Percentiles rank a stretch among this genome's conserved stretches.
phyloP scores from a whole-genome alignment of 805 yeast species.

The Starmera dryadoides region DNA sequence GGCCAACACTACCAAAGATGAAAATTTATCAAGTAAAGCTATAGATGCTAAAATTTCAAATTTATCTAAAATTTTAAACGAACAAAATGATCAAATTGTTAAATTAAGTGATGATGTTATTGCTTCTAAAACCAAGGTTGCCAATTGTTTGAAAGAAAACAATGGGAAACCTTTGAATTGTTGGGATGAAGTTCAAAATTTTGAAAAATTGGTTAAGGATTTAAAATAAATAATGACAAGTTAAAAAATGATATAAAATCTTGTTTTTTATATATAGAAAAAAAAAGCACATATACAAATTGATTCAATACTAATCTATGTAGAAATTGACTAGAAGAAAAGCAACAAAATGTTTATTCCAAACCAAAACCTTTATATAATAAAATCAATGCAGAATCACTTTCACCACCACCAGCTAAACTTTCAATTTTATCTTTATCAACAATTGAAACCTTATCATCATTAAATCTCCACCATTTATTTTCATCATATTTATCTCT shows the following conservation, averaged over 20 bases:
- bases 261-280: neutral
- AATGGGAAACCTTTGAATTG: conserved; percentile 71
- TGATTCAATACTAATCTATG: neutral
- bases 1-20: conserved; percentile 25
- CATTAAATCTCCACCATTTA: conserved; percentile 93
- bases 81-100: conserved; percentile 26
- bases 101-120: conserved; percentile 32
- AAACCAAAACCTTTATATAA: conserved; percentile 79
- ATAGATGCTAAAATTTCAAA: conserved; percentile 35
- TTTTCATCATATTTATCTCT: conserved; percentile 68
- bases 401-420: conserved; percentile 96
- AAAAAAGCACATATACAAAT: neutral
- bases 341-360: conserved; percentile 18
- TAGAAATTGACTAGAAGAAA: no score
- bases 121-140: conserved; percentile 41
- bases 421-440: conserved; percentile 74
- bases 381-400: conserved; percentile 88
- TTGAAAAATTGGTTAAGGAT: conserved; percentile 50
- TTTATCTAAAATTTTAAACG: conserved; percentile 28
- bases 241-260: neutral
- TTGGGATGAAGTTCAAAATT: conserved; percentile 71
- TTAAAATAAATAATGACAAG: conserved; percentile 21
- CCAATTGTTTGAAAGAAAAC: conserved; percentile 48
- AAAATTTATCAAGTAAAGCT: conserved; percentile 20
- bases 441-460: conserved; percentile 78